Percentiles rank a stretch among this genome's conserved stretches.
Evolutionary conservation across 176 grass and related monocot species (phyloP).

Genomic region (Pontederia paniculata): DNA sequence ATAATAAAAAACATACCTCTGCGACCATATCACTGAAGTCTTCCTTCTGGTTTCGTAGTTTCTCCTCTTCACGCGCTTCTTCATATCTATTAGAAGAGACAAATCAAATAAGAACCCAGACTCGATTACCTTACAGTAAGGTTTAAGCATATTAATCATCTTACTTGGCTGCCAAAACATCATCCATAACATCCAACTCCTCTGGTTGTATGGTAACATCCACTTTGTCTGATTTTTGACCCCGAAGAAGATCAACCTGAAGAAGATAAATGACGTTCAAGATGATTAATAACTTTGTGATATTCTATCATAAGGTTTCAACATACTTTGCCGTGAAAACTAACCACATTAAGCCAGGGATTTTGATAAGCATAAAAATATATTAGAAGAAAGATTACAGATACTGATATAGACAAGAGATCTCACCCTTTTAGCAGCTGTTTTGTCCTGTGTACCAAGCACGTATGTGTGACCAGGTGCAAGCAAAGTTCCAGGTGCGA

Average conservation of each 20-base stretch:
- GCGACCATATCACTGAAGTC: conserved; percentile 99
- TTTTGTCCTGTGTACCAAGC: conserved; percentile 64
- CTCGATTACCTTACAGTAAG: neutral
- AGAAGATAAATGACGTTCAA: neutral
- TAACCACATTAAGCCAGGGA: neutral
- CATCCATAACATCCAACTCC: conserved; percentile 94
- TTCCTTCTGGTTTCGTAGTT: conserved; percentile 85
- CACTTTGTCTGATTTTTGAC: conserved; percentile 92
- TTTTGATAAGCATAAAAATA: neutral
- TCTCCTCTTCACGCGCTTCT: conserved; percentile 81
- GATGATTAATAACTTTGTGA: neutral
- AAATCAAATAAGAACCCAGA: neutral
- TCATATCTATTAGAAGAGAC: conserved; percentile 42
- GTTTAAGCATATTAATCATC: conserved; percentile 4
- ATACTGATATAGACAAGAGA: neutral
- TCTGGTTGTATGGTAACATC: conserved; percentile 97
- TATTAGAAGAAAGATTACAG: neutral
- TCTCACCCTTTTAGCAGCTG: conserved; percentile 72
- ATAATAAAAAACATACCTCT: conserved; percentile 30
- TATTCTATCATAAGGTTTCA: too few relatives aligned
- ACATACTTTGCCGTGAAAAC: too few relatives aligned
- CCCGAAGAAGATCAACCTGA: conserved; percentile 91
- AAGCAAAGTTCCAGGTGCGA: conserved; percentile 55
- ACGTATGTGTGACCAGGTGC: conserved; percentile 66
- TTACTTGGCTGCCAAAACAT: conserved; percentile 97